phyloP scores from a whole-genome alignment of 768 basidiomycete genomes.

The Podaxis sp. region DNA sequence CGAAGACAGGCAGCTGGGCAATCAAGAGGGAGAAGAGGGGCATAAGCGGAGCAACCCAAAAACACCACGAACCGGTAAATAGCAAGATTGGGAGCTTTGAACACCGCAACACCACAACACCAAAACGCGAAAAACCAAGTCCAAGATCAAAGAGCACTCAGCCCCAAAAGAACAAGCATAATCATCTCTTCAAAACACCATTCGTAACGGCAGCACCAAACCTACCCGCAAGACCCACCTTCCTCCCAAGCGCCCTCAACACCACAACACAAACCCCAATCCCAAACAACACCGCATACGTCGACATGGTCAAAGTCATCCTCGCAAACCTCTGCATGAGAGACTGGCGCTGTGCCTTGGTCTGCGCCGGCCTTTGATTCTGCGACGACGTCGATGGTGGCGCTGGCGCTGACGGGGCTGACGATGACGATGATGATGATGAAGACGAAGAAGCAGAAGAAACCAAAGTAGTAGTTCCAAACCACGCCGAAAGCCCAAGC shows the following conservation, averaged over 20 bases:
- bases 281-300: not conserved
- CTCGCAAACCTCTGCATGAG: not conserved
- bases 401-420: not conserved
- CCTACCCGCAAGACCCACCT: not conserved
- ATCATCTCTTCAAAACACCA: not conserved
- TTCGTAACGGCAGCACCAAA: not conserved
- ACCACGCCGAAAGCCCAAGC: constrained; percentile 4
- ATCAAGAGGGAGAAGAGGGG: too few relatives aligned
- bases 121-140: too few relatives aligned
- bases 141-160: too few relatives aligned
- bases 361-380: not conserved
- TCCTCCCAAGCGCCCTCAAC: not conserved
- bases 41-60: too few relatives aligned
- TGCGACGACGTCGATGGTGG: not conserved
- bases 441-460: not conserved
- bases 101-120: too few relatives aligned
- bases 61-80: too few relatives aligned
- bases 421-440: not conserved
- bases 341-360: not conserved
- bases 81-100: too few relatives aligned
- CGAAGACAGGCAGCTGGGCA: too few relatives aligned
- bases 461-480: not conserved
- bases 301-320: not conserved
- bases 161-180: too few relatives aligned
- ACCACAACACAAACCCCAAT: constrained; percentile 1